Conservation (phyloP, 1,284 basidiomycete genomes). For the Boletellus deceptivus region DNA sequence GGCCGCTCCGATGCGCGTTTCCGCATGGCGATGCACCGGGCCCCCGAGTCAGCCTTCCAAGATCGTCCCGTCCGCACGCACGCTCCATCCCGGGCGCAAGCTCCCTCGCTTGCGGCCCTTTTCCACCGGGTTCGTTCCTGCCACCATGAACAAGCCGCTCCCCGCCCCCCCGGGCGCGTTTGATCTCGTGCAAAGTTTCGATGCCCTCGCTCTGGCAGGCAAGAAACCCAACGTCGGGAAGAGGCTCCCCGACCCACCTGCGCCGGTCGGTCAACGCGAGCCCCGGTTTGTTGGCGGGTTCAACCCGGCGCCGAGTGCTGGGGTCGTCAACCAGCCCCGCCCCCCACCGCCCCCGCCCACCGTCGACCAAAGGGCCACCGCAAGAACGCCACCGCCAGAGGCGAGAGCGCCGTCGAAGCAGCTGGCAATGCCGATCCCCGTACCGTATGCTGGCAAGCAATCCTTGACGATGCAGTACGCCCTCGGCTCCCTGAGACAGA, state of each 20-base stretch:
- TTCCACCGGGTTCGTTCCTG: neutral
- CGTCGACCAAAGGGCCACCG: neutral
- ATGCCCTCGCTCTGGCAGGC: slow-evolving; percentile 35
- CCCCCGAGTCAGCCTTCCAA: slow-evolving; percentile 16
- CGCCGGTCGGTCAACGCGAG: neutral
- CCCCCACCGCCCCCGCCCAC: neutral
- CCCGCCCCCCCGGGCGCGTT: slow-evolving; percentile 2
- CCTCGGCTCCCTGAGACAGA: slow-evolving; percentile 29
- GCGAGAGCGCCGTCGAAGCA: slow-evolving; percentile 12
- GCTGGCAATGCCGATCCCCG: slow-evolving; percentile 31
- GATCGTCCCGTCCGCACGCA: slow-evolving; percentile 9
- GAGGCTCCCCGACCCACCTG: slow-evolving; percentile 14
- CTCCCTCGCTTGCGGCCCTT: slow-evolving; percentile 16
- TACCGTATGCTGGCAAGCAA: slow-evolving; percentile 21
- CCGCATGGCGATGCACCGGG: slow-evolving; percentile 1
- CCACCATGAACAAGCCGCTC: slow-evolving; percentile 26
- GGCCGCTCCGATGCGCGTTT: neutral
- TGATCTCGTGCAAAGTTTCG: slow-evolving; percentile 40
- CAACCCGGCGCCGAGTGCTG: slow-evolving; percentile 14
- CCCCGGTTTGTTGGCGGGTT: slow-evolving; percentile 34
- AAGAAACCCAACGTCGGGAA: slow-evolving; percentile 15
- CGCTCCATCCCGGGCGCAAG: slow-evolving; percentile 6
- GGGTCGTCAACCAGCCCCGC: slow-evolving; percentile 12
- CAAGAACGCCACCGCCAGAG: neutral
- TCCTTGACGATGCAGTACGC: slow-evolving; percentile 68